Evolutionary conservation across 1,139 yeast species (phyloP).

Genomic region (Ashbya aceris): DNA sequence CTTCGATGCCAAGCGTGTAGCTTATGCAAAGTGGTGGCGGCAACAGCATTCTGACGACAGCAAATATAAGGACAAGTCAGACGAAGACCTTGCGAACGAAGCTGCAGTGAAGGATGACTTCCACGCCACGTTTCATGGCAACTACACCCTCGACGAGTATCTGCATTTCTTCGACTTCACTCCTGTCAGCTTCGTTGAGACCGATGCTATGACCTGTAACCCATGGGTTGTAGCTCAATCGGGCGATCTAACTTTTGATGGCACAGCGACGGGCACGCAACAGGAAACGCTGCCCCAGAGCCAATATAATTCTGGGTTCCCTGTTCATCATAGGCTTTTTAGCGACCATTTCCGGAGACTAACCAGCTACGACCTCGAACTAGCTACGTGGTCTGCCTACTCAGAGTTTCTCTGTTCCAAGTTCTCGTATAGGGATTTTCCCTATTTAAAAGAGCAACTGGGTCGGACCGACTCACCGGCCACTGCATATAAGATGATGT

Average conservation of each 20-base stretch:
- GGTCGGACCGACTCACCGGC: constrained; percentile 5
- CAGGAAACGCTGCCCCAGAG: constrained; percentile 2
- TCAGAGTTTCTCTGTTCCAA: constrained; percentile 6
- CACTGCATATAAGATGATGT: constrained; percentile 6
- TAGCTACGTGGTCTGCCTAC: constrained; percentile 9
- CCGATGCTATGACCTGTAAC: constrained; percentile 47
- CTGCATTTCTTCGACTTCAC: constrained; percentile 8
- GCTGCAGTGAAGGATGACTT: constrained; percentile 3
- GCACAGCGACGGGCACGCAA: constrained; percentile 4
- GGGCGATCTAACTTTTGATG: constrained; percentile 9
- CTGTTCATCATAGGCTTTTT: constrained; percentile 11
- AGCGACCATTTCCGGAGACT: constrained; percentile 4
- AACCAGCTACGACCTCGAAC: constrained; percentile 10
- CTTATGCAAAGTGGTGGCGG: background rate
- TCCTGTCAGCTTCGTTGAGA: constrained; percentile 37
- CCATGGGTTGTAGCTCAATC: constrained; percentile 36
- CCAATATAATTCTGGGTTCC: constrained; percentile 31
- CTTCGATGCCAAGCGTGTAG: background rate
- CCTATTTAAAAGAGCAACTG: constrained; percentile 6
- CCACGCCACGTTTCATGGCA: constrained; percentile 2
- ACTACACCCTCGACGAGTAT: constrained; percentile 6
- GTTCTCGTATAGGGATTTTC: constrained; percentile 7
- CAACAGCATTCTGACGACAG: background rate
- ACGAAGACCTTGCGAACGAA: background rate
- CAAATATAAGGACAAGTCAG: background rate